Base-by-base conservation (phyloP, 306 rosid genomes). In the Quercus glauca region DNA sequence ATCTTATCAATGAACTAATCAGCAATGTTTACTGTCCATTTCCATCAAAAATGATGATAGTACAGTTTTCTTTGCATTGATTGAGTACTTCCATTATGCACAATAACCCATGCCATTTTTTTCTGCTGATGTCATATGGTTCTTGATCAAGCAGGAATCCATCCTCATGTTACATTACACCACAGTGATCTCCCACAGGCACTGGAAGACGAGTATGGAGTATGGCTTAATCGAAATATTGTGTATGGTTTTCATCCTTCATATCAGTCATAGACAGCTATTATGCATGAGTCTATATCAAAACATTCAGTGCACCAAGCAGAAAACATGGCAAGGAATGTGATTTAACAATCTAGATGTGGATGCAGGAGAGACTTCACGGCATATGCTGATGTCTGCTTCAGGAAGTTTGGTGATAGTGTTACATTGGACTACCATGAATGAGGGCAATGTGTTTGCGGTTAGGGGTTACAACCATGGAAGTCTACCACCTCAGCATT, bases 181-280 rank as follows among this genome's bases (percentile, higher is more conserved):
- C 91, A 92, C 53, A 56, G 55, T 65, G 97, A 90, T 79, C 73
- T 85, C 25, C 97, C 97, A 33, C 96, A 92, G 71, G 74, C 86
- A 75, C 88, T 94, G 23, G 98, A 94, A 6, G 94, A 90, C 57
- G 89, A 89, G 41, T 94, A 94, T 33, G 92, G 87, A 74, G 98
- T 96, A 80, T 92, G 94, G 97, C n/a, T 90, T 71, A 87, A 86
- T 63, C 79, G 72, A 59, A 82, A 76, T 55, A 61, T 87, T 25
- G 81, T 90, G 96, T 89, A 86, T 33, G 94, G n/a, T 72, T 76
- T 21, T 28, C 63, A 65, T 20, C 61, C 55, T 78, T 75, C 6
- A 9, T 45, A 0, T 69, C 35, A 52, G 8, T 25, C 37, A 5
- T 20, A 69, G 10, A 23, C 6, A 53, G 20, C 17, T 19, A 23